Evolutionary conservation across 768 basidiomycete species (phyloP), one percentile per base, ranked within the genome.

Genomic region (Trametes elegans): DNA sequence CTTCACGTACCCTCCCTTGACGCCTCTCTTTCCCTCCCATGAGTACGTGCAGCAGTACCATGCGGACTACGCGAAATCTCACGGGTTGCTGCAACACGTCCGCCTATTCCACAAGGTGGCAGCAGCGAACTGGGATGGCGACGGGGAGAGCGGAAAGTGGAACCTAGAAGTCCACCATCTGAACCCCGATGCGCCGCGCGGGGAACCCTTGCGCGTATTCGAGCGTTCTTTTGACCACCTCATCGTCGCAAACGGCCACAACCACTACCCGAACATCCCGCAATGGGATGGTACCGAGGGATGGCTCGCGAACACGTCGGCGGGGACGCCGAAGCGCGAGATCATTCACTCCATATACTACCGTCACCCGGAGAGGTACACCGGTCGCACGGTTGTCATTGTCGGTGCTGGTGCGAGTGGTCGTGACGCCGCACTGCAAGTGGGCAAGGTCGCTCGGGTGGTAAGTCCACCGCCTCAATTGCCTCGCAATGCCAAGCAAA

Each of bases 311-410:
- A 68, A 66, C 29, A 52, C 60, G 7, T 61, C 58, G 9, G 32
- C 40, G 5, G 59, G 60, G 3, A 49, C 55, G 8, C 54, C 65
- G 19, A 55, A 62, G 35, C 73, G 79, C 24, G 68, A 76, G 53
- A 73, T 83, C 1, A 28, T 77, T 9, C 82, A 84, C 63, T 80
- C 80, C 1, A 69, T 82, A 11, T 83, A 74, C 66, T 83, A 79
- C 59, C 76, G 82, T 23, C 64, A 73, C 10, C 77, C 82, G 3
- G 67, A 75, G 41, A 64, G 59, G 11, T 84, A 77, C 60, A 46
- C 60, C 10, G 73, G 73, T 23, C 73, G 66, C 32, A 73, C 67
- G 0, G 76, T 85, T 0, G 60, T 85, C 7, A 71, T 85, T 19
- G 78, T 81, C 1, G 79, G 81, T 1, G 76, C 74, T 34, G 74